phyloP scores from a whole-genome alignment of 78 protist species.

The Dictyostelium firmibasis region DNA sequence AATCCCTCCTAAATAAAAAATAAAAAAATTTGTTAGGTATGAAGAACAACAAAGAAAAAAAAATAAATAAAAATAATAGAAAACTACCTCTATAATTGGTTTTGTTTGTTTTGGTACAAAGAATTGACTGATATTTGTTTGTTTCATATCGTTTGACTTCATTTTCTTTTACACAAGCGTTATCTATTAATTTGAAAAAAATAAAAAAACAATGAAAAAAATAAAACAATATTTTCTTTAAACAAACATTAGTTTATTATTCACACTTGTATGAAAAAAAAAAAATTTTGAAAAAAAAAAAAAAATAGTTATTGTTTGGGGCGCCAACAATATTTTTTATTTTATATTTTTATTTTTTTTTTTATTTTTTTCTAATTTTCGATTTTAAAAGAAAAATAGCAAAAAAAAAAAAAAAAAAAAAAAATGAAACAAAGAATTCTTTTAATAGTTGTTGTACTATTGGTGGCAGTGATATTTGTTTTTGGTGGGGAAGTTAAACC shows the following conservation, averaged over 20 bases:
- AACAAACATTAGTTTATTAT: not conserved
- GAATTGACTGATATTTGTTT: slow-evolving; percentile 9
- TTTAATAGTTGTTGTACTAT: not conserved
- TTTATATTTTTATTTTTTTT: no score
- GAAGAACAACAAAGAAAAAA: not conserved
- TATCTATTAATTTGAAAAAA: no score
- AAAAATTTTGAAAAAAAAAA: no score
- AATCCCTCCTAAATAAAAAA: not conserved
- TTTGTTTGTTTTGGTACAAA: not conserved
- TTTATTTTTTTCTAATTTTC: no score
- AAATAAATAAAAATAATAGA: not conserved
- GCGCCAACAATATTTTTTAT: not conserved
- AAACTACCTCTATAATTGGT: not conserved
- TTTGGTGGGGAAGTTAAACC: not conserved
- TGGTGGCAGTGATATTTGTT: not conserved
- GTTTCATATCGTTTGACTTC: not conserved
- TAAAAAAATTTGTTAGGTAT: not conserved
- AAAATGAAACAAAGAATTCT: not conserved
- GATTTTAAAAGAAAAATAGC: no score
- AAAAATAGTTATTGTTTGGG: no score
- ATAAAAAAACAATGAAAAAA: no score
- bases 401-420: not conserved
- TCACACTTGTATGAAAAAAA: no score
- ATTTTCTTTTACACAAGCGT: not conserved
- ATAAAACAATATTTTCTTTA: no score